These are phyloP conservation scores for Lathyrus oleraceus DNA, from an alignment of 306 rosid species.

Conservation along the genomic window DNA sequence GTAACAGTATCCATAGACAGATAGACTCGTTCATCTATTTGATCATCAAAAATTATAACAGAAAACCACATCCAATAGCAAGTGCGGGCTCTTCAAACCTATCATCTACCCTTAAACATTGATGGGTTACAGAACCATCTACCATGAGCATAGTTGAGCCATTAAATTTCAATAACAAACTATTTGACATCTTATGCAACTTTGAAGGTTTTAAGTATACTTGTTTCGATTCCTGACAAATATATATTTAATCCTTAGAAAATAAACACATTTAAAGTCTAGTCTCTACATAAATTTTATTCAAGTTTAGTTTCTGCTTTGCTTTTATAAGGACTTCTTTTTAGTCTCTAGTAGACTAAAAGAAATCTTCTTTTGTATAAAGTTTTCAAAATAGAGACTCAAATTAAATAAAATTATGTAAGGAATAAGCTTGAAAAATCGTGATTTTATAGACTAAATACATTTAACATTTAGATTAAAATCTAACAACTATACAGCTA, in stretches of 20 bases:
- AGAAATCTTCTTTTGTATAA: neutral
- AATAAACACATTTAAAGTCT: neutral
- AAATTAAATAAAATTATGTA: neutral
- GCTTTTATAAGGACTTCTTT: neutral
- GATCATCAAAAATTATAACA: constrained; percentile 16
- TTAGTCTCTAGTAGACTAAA: neutral
- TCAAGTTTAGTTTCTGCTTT: neutral
- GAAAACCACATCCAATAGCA: constrained; percentile 23
- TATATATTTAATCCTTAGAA: neutral
- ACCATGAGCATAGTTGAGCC: constrained; percentile 12
- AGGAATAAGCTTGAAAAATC: neutral
- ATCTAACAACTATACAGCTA: constrained; percentile 15
- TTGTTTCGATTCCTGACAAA: neutral
- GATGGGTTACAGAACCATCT: neutral
- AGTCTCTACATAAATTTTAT: neutral
- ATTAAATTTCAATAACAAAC: constrained; percentile 12
- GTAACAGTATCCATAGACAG: constrained; percentile 4
- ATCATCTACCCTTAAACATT: constrained; percentile 25
- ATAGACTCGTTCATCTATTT: constrained; percentile 23
- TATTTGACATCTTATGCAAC: constrained; percentile 14
- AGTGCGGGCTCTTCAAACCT: constrained; percentile 14
- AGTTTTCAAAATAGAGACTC: neutral
- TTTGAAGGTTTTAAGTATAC: constrained; percentile 5
- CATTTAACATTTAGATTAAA: neutral
- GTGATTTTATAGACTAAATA: neutral